Conservation (phyloP, 768 basidiomycete genomes). For the Leccinellum rugosiceps region DNA sequence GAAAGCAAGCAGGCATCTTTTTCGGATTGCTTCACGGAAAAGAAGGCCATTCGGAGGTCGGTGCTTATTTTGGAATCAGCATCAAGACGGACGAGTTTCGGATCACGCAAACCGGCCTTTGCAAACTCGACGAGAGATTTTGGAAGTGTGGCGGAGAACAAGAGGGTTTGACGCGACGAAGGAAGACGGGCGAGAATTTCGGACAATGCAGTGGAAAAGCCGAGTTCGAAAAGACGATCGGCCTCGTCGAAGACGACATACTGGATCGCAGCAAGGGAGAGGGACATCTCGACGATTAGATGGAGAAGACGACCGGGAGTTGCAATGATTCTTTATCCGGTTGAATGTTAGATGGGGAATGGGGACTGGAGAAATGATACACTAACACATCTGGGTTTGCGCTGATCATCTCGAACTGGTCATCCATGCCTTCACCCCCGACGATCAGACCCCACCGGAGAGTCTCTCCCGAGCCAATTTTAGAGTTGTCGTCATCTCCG, state of each 20-base stretch:
- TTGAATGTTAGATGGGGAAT: constrained; percentile 11
- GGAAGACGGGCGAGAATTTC: constrained; percentile 93
- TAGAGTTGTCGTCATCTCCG: constrained; percentile 49
- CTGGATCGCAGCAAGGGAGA: constrained; percentile 83
- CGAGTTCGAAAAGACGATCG: constrained; percentile 97
- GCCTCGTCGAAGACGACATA: constrained; percentile 98
- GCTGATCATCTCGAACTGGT: constrained; percentile 94
- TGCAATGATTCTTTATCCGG: constrained; percentile 76
- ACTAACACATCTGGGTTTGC: constrained; percentile 94
- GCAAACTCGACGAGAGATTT: constrained; percentile 96
- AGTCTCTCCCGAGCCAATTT: constrained; percentile 46
- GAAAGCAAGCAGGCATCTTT: constrained; percentile 89
- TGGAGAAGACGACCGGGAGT: constrained; percentile 98
- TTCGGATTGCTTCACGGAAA: constrained; percentile 86
- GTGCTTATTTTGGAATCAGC: constrained; percentile 93
- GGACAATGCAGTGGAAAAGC: constrained; percentile 87
- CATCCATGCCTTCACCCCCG: constrained; percentile 92
- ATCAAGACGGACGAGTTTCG: constrained; percentile 94
- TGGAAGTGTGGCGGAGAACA: constrained; percentile 96
- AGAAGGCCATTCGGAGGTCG: constrained; percentile 93
- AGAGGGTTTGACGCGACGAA: constrained; percentile 79
- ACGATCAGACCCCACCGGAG: constrained; percentile 93
- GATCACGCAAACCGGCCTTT: constrained; percentile 92
- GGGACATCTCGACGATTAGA: constrained; percentile 93
- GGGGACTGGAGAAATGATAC: not conserved